Evolutionary conservation across 2,329 filamentous ascomycete genomes (phyloP).

Genomic region (Zarea fungicola): DNA sequence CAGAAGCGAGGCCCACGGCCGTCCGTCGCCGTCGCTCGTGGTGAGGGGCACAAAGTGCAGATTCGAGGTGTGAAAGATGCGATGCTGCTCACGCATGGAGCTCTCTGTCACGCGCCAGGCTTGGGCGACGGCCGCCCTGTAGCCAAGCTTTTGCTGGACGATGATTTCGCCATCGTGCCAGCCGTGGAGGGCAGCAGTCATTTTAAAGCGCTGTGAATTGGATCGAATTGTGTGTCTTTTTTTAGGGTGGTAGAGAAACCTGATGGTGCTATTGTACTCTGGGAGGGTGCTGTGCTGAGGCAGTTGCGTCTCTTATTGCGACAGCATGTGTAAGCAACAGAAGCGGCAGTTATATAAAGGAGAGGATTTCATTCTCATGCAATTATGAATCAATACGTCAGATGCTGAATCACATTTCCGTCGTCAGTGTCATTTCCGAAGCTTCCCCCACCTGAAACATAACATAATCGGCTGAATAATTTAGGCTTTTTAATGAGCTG

Average conservation of each 20-base stretch:
- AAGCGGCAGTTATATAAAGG: neutral
- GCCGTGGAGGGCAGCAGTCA: neutral
- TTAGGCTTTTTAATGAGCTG: neutral
- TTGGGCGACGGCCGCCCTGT: neutral
- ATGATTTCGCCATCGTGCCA: neutral
- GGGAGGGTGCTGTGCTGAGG: too few species aligned
- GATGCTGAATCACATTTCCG: too few species aligned
- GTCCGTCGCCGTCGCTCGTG: neutral
- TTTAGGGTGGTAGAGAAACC: too few species aligned
- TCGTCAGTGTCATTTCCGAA: too few species aligned
- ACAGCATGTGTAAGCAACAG: too few species aligned
- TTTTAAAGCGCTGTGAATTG: neutral
- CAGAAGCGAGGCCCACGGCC: neutral
- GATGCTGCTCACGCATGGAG: slow-evolving; percentile 2
- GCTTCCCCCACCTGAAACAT: too few species aligned
- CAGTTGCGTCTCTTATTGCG: too few species aligned
- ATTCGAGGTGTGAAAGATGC: slow-evolving; percentile 3
- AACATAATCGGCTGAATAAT: neutral
- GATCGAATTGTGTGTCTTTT: neutral
- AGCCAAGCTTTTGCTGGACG: neutral
- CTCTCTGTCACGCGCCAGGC: neutral
- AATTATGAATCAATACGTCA: too few species aligned
- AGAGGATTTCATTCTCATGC: neutral
- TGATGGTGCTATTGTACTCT: too few species aligned
- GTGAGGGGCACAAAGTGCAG: neutral